Evolutionary conservation across 805 yeast species (phyloP), one percentile per base, ranked within the genome.

Genomic region (Sugiyamaella qingdaonensis): DNA sequence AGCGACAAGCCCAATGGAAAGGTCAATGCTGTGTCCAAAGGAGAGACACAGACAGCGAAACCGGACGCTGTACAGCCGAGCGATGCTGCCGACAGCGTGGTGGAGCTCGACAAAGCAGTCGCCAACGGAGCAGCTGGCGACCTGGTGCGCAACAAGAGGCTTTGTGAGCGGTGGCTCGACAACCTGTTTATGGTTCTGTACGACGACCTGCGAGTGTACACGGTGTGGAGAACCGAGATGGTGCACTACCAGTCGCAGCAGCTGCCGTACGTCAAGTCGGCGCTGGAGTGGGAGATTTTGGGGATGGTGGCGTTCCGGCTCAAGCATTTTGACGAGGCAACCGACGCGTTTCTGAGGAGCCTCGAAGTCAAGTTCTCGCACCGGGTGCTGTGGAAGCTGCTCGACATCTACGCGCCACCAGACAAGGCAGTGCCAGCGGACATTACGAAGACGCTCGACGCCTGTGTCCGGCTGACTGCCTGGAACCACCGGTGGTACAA

Each of bases 401-500:
- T 94, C 56, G 81, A 77, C 53, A 84, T 78, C 65, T 86, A 86
- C 64, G 69, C 66, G 58, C 76, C 69, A 57, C 53, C 36, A 10
- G 57, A 46, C 31, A 36, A 36, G 32, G 33, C 49, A 9, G 24
- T 51, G 11, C 49, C 54, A 13, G 48, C 46, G 8, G 33, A 56
- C 29, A 11, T 33, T 13, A 32, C 48, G 39, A 49, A 56, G 37
- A 80, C 88, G 10, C 73, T 91, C 54, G 89, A 85, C 53, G 72
- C 85, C 19, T 70, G 83, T 53, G 88, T 91, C 34, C 86, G 86
- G 62, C 73, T 94, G 50, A 73, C 85, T n/a, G 95, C 94, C n/a
- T 95, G 98, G 97, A 86, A 89, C 65, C 97, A 91, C 69, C 81
- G 99, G 65, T 94, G 99, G 99, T 95, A 92, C 71, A 80, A 84